Percentiles rank a stretch among this genome's conserved stretches.
phyloP scores from a whole-genome alignment of 805 yeast genomes.

The Metschnikowia orientalis region DNA sequence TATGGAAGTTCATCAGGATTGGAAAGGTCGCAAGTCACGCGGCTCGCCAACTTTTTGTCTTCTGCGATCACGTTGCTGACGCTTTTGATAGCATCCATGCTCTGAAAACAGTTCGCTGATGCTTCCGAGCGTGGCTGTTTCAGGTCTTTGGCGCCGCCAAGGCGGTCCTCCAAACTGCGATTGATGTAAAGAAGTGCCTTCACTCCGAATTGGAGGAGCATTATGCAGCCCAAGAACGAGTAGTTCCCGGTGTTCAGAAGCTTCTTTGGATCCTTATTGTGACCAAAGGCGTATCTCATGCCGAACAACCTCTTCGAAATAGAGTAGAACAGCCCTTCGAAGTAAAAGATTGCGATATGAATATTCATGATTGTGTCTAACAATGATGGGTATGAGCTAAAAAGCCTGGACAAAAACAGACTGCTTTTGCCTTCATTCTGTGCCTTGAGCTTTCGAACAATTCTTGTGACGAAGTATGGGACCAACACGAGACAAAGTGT shows the following conservation, averaged over 20 bases:
- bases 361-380: conserved; percentile 56
- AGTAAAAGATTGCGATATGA: conserved; percentile 79
- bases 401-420: conserved; percentile 18
- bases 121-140: background rate
- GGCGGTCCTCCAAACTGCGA: conserved; percentile 11
- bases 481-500: conserved; percentile 55
- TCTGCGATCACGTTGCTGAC: conserved; percentile 6
- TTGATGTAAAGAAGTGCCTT: conserved; percentile 37
- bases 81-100: conserved; percentile 13
- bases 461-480: conserved; percentile 49
- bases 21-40: conserved; percentile 45
- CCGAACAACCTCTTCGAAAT: conserved; percentile 75
- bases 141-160: conserved; percentile 1
- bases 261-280: conserved; percentile 42
- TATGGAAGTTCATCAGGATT: conserved; percentile 58
- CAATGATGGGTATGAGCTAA: conserved; percentile 42
- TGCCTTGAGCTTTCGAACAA: conserved; percentile 23
- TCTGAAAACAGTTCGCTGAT: conserved; percentile 3
- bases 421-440: conserved; percentile 17
- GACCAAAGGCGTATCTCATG: conserved; percentile 72
- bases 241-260: conserved; percentile 55
- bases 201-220: conserved; percentile 49
- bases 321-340: conserved; percentile 77
- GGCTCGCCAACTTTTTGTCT: conserved; percentile 3
- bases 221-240: conserved; percentile 65